Conservation (phyloP, 2,329 filamentous ascomycete species). For the Colletotrichum musicola region DNA sequence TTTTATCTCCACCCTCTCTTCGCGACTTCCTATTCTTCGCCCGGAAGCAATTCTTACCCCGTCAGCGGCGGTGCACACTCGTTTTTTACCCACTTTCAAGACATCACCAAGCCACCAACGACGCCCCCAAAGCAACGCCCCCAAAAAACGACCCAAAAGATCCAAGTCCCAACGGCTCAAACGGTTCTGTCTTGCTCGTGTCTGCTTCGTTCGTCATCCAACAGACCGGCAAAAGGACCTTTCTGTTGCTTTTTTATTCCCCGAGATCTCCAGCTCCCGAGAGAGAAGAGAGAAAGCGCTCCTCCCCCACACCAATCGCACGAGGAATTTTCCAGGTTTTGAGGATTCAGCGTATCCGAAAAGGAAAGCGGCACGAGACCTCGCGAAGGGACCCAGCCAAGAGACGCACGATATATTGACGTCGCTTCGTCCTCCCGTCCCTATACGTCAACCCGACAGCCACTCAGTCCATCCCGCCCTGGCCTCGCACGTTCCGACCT, state of each 20-base stretch:
- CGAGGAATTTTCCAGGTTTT: constrained; percentile 4
- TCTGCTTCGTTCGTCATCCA: constrained; percentile 24
- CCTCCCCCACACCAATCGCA: background rate
- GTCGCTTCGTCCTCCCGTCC: constrained; percentile 27
- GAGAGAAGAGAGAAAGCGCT: too few species aligned
- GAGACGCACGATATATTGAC: constrained; percentile 37
- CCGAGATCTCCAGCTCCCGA: background rate
- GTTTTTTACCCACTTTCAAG: constrained; percentile 17
- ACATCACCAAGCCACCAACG: constrained; percentile 20
- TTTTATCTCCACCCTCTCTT: too few species aligned
- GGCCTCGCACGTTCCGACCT: background rate
- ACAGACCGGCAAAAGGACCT: background rate
- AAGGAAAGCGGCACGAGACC: constrained; percentile 36
- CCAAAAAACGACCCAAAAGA: background rate
- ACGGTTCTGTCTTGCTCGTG: constrained; percentile 18
- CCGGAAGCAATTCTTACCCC: background rate
- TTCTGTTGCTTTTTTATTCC: background rate
- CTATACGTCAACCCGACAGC: constrained; percentile 25
- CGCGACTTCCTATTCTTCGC: background rate
- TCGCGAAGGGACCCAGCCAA: constrained; percentile 24
- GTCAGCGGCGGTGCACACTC: constrained; percentile 35
- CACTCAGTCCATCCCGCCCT: constrained; percentile 3
- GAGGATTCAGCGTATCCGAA: constrained; percentile 14
- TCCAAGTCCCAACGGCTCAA: constrained; percentile 11
- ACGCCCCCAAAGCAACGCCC: background rate